Conservation (phyloP, 345 rosid species). For the Crucihimalaya himalaica region DNA sequence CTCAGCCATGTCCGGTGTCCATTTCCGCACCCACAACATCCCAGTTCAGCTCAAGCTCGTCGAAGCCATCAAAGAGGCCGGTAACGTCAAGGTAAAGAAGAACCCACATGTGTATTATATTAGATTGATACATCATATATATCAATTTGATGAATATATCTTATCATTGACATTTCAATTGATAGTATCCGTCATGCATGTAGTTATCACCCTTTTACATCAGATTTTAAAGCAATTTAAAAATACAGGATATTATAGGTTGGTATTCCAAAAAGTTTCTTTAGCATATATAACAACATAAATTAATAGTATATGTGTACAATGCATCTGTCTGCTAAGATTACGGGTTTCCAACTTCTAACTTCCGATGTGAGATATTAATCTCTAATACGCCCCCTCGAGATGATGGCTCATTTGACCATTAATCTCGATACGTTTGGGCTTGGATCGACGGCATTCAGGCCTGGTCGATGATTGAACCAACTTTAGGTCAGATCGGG, state of each 20-base stretch:
- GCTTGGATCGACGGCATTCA: too few relatives aligned
- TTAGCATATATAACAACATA: neutral
- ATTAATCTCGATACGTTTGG: too few relatives aligned
- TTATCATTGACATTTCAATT: neutral
- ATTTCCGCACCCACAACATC: conserved; percentile 64
- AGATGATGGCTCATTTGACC: too few relatives aligned
- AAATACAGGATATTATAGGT: neutral
- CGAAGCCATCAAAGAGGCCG: conserved; percentile 75
- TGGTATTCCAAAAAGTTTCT: neutral
- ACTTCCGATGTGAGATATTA: too few relatives aligned
- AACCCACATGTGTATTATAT: neutral
- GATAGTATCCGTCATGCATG: neutral
- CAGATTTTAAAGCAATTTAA: neutral
- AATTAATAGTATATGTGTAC: neutral
- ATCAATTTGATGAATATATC: neutral
- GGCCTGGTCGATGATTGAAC: too few relatives aligned
- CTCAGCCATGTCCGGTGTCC: conserved; percentile 79
- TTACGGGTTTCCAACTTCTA: too few relatives aligned
- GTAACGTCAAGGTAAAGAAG: conserved; percentile 60
- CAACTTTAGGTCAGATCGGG: too few relatives aligned
- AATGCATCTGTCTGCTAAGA: neutral
- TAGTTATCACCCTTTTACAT: neutral
- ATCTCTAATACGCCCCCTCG: too few relatives aligned
- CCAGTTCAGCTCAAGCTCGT: conserved; percentile 78
- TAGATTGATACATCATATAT: neutral